phyloP scores from a whole-genome alignment of 164 flowering plant genomes.

The Umbilicus rupestris region DNA sequence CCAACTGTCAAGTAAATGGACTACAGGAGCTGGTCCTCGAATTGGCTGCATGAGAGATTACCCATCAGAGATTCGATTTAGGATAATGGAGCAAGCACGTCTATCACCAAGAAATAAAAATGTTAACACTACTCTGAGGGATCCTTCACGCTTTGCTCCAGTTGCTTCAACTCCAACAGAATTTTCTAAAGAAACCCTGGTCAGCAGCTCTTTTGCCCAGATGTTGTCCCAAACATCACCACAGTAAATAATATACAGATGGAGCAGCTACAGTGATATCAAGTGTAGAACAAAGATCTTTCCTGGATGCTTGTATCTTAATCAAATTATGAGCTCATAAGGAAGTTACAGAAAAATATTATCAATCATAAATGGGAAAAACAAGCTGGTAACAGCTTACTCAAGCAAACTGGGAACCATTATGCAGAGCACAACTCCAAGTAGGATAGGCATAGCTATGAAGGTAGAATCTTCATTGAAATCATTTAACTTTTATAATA shows the following conservation, averaged over 20 bases:
- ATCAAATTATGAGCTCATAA: no score
- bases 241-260: neutral
- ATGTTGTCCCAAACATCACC: slow-evolving; percentile 4
- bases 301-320: no score
- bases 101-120: slow-evolving; percentile 35
- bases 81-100: slow-evolving; percentile 39
- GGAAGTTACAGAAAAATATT: no score
- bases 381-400: no score
- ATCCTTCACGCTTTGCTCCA: slow-evolving; percentile 7
- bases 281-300: slow-evolving; percentile 1
- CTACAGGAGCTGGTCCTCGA: slow-evolving; percentile 62
- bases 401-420: no score
- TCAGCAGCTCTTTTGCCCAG: neutral
- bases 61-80: slow-evolving; percentile 37
- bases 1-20: slow-evolving; percentile 42
- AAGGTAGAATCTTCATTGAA: neutral
- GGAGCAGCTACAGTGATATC: neutral
- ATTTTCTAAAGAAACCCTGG: slow-evolving; percentile 9
- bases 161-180: slow-evolving; percentile 10
- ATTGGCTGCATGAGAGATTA: slow-evolving; percentile 62
- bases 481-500: neutral
- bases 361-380: no score
- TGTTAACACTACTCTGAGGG: neutral
- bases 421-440: no score
- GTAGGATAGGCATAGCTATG: no score